Evolutionary conservation across 257 asterid species (phyloP).

Genomic region (Nicotiana benthamiana): DNA sequence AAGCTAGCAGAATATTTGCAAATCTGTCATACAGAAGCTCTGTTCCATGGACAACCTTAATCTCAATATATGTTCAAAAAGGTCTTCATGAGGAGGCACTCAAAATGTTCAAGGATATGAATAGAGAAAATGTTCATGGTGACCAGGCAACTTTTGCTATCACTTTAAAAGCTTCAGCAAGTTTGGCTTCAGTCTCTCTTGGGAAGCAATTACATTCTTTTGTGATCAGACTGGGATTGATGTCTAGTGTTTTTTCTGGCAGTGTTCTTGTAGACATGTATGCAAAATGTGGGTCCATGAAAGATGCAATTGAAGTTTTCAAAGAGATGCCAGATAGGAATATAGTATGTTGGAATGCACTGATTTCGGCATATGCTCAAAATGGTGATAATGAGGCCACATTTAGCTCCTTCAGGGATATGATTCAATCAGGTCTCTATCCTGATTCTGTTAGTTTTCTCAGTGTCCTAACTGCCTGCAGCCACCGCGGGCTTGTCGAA

Average conservation of each 20-base stretch:
- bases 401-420: constrained; percentile 40
- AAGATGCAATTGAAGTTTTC: constrained; percentile 48
- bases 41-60: constrained; percentile 74
- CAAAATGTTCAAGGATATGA: constrained; percentile 54
- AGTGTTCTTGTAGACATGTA: constrained; percentile 70
- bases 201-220: constrained; percentile 68
- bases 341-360: constrained; percentile 72
- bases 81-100: constrained; percentile 67
- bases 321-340: constrained; percentile 66
- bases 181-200: constrained; percentile 59
- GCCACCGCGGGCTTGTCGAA: constrained; percentile 66
- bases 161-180: constrained; percentile 57
- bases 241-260: constrained; percentile 57
- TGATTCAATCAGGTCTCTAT: constrained; percentile 49
- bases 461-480: constrained; percentile 61
- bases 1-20: too few species aligned
- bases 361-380: constrained; percentile 78
- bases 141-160: constrained; percentile 83
- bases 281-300: constrained; percentile 80
- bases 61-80: constrained; percentile 61
- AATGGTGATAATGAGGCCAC: constrained; percentile 66
- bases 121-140: constrained; percentile 29
- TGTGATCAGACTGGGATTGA: constrained; percentile 41
- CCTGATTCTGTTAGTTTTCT: constrained; percentile 83
- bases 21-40: too few species aligned